phyloP scores from a whole-genome alignment of 2,329 filamentous ascomycete species.

The Cladosporium cucumerinum region DNA sequence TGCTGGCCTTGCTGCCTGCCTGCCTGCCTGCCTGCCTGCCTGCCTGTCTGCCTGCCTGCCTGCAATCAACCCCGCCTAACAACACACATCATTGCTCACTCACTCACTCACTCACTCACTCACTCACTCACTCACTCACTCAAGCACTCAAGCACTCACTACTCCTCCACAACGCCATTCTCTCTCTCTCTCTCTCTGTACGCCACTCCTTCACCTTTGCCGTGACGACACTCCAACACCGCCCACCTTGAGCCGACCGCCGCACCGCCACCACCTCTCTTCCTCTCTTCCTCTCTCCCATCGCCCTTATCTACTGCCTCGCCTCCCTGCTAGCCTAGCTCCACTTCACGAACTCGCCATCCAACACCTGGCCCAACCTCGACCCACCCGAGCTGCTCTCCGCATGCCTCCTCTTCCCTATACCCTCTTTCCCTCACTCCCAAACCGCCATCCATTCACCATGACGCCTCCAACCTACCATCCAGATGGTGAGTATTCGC shows the following conservation, averaged over 20 bases:
- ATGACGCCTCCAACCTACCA: constrained; percentile 5
- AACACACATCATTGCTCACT: not conserved
- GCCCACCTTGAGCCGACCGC: not conserved
- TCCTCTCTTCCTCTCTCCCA: not conserved
- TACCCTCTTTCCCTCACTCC: not conserved
- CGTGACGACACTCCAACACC: not conserved
- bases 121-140: not conserved
- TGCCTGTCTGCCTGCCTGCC: not conserved
- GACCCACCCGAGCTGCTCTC: not conserved
- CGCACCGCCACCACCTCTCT: not conserved
- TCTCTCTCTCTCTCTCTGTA: no score
- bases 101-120: not conserved
- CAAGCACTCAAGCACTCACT: no score
- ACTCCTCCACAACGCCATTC: no score
- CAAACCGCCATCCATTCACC: not conserved
- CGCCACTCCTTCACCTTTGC: not conserved
- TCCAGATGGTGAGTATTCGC: constrained; percentile 2
- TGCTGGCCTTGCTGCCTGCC: no score
- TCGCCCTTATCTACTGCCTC: constrained; percentile 2
- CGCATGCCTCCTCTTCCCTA: constrained; percentile 2
- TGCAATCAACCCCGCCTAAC: not conserved
- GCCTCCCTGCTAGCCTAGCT: not conserved
- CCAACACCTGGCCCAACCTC: not conserved
- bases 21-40: not conserved
- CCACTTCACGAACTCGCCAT: not conserved